Evolutionary conservation across 352 stramenopile genomes (phyloP), one percentile per base, ranked within the genome.

Genomic region (Phytopythium chamaehyphon): DNA sequence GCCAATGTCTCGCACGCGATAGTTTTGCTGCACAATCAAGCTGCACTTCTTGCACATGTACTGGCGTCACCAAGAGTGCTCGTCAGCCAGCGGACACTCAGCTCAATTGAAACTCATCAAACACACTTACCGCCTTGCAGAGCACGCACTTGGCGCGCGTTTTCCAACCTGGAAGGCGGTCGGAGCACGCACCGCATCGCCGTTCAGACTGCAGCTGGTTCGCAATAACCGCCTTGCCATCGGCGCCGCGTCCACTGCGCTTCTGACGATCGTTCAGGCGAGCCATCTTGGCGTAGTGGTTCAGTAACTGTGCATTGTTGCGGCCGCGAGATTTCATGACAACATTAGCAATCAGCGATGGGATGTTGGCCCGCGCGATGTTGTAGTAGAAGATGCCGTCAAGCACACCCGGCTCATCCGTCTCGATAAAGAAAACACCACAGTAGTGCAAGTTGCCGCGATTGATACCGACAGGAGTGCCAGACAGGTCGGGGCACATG

Each of bases 31-130:
- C 9, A 87, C 72, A 23, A 89, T 86, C 40, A 73, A 61, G 26
- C 48, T 62, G 58, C 78, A 89, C 43, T 81, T 86, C 55, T 83
- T 76, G 62, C 78, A 89, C 58, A 89, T 68, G 52, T 76, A 86
- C 78, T 89, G 53, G 1, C 9, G 16, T 14, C 28, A 66, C 10
- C 38, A 54, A 55, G 12, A 44, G 15, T 40, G 21, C 26, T 18
- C 10, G 18, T 58, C 6, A 64, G 35, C 28, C 47, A 19, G 35
- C 23, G 19, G 21, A 24, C 6, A 51, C 22, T 47, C 50, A 10
- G 8, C 16, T 44, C 19, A 24, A 39, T 12, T 23, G 5, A 51
- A 57, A 51, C 1, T 24, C 10, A 42, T 15, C 8, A 12, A 42
- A 3, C 31, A 15, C 12, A 85, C 75, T 45, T 82, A 89, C 78